phyloP scores from a whole-genome alignment of 2,329 filamentous ascomycete species.

The Domatiomyces globalis region DNA sequence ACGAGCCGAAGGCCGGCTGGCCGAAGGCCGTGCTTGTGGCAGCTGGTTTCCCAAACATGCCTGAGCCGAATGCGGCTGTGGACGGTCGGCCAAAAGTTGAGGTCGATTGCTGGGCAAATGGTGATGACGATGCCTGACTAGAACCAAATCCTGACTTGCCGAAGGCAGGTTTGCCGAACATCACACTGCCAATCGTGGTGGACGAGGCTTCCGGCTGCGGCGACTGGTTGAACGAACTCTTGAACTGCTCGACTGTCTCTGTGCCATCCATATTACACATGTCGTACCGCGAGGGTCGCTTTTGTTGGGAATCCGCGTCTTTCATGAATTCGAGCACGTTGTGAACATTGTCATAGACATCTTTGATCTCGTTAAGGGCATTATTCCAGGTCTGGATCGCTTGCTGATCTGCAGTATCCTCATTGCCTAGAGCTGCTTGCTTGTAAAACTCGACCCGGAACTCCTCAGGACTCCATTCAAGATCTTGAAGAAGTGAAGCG shows the following conservation, averaged over 20 bases:
- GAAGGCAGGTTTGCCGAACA: slow-evolving; percentile 30
- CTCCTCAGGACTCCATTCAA: slow-evolving; percentile 84
- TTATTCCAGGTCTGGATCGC: slow-evolving; percentile 45
- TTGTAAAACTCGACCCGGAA: slow-evolving; percentile 60
- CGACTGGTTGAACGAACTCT: slow-evolving; percentile 23
- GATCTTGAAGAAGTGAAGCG: slow-evolving; percentile 69
- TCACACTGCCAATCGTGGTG: slow-evolving; percentile 4
- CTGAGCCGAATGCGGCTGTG: slow-evolving; percentile 19
- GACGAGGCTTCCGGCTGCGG: background rate
- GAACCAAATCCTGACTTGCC: slow-evolving; percentile 19
- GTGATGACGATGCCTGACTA: background rate
- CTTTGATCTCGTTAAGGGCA: slow-evolving; percentile 57
- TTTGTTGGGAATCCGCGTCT: slow-evolving; percentile 41
- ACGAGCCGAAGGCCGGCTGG: slow-evolving; percentile 23
- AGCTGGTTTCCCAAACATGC: slow-evolving; percentile 25
- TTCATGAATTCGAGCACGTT: slow-evolving; percentile 59
- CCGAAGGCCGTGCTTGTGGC: slow-evolving; percentile 31
- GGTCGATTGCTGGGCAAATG: slow-evolving; percentile 7
- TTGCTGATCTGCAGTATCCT: slow-evolving; percentile 36
- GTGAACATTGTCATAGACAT: slow-evolving; percentile 52
- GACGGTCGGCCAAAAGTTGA: slow-evolving; percentile 16
- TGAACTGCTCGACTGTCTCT: slow-evolving; percentile 17
- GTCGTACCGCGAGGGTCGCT: slow-evolving; percentile 63
- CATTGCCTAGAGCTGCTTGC: slow-evolving; percentile 43
- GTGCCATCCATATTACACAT: slow-evolving; percentile 33